Evolutionary conservation across 2,329 filamentous ascomycete species (phyloP).

Genomic region (Capronia americana): DNA sequence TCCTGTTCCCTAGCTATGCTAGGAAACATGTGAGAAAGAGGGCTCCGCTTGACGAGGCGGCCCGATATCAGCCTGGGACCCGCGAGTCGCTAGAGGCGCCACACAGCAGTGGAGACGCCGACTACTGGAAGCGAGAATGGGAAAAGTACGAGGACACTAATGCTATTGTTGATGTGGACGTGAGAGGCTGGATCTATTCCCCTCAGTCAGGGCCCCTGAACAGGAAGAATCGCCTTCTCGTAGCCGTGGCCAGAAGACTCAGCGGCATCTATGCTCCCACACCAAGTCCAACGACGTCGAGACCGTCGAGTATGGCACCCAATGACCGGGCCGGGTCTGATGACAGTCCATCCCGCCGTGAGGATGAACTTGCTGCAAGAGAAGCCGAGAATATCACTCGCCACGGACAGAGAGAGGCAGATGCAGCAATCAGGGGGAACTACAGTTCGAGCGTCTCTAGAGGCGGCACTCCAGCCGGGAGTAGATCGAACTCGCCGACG

Average conservation of each 20-base stretch:
- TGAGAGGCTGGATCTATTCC: conserved; percentile 92
- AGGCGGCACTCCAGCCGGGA: conserved; percentile 39
- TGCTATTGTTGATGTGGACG: conserved; percentile 90
- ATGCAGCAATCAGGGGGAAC: conserved; percentile 70
- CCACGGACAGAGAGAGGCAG: conserved; percentile 73
- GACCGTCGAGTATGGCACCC: conserved; percentile 52
- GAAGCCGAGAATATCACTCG: conserved; percentile 80
- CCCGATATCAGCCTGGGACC: conserved; percentile 41
- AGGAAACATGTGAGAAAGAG: conserved; percentile 68
- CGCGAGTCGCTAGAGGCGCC: conserved; percentile 50
- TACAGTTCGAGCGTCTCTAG: conserved; percentile 61
- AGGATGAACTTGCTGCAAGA: conserved; percentile 71
- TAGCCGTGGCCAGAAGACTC: conserved; percentile 84
- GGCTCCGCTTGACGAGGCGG: conserved; percentile 40
- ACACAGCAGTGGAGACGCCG: conserved; percentile 63
- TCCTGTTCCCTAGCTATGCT: conserved; percentile 93
- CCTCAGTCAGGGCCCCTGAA: conserved; percentile 85
- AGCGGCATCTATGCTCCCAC: conserved; percentile 80
- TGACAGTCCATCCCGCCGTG: conserved; percentile 60
- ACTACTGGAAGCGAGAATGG: conserved; percentile 81
- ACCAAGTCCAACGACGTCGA: conserved; percentile 51
- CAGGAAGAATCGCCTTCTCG: conserved; percentile 82
- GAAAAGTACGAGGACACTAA: conserved; percentile 79
- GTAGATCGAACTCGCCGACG: conserved; percentile 40
- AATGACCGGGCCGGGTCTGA: conserved; percentile 47